These are phyloP conservation scores for Nectriaceae sp. DNA, from an alignment of 2,329 filamentous ascomycete genomes.

Conservation along the genomic window DNA sequence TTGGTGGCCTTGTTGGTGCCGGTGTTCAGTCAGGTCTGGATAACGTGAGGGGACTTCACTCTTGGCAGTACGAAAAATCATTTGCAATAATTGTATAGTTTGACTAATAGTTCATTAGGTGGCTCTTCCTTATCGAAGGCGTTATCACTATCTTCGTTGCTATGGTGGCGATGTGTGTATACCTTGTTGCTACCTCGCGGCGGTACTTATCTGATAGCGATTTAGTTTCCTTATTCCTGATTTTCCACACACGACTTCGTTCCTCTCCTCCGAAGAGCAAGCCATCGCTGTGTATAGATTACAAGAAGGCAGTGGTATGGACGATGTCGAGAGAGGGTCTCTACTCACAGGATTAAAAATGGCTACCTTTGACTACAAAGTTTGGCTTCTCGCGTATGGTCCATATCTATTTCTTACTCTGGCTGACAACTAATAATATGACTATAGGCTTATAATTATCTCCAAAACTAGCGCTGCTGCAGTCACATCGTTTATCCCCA, in stretches of 20 bases:
- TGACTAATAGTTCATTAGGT: not conserved
- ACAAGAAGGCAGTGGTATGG: not conserved
- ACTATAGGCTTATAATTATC: no score
- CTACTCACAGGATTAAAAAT: not conserved
- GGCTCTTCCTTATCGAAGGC: conserved; percentile 62
- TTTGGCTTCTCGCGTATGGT: no score
- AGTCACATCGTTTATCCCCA: not conserved
- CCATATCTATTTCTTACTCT: no score
- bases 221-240: conserved; percentile 66
- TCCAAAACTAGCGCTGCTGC: not conserved
- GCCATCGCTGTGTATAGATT: not conserved
- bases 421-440: no score
- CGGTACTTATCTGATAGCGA: no score
- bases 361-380: not conserved
- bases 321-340: not conserved
- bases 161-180: conserved; percentile 63
- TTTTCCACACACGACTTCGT: conserved; percentile 68
- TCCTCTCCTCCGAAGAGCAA: conserved; percentile 40
- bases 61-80: not conserved
- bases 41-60: not conserved
- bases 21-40: conserved; percentile 47
- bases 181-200: no score
- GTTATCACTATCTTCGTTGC: conserved; percentile 64
- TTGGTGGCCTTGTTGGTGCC: conserved; percentile 52
- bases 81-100: not conserved